A percentile compares a stretch with the other conserved stretches of the same genome.
phyloP scores from a whole-genome alignment of 1,139 yeast genomes.

The Kodamaea alishanica region DNA sequence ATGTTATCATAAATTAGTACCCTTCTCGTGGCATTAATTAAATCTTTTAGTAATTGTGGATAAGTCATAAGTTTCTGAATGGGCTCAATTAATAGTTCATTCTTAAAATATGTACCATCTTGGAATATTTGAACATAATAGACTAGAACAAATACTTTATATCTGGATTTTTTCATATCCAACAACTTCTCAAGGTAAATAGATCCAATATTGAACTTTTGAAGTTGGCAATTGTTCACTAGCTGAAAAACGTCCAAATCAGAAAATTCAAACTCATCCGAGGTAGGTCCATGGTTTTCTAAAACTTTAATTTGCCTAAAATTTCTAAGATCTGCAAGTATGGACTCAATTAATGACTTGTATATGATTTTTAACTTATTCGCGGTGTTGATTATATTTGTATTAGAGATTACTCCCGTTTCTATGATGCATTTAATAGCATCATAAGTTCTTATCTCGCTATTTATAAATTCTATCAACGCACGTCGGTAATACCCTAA shows the following conservation, averaged over 20 bases:
- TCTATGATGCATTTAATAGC: no score
- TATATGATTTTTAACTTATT: no score
- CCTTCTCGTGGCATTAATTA: slow-evolving; percentile 4
- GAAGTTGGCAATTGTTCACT: slow-evolving; percentile 16
- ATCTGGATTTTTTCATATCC: neutral
- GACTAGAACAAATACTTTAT: neutral
- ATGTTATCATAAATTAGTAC: slow-evolving; percentile 1
- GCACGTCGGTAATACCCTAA: no score
- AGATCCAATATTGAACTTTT: slow-evolving; percentile 16
- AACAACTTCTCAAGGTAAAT: slow-evolving; percentile 2
- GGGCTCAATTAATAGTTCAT: slow-evolving; percentile 3
- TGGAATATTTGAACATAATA: slow-evolving; percentile 4
- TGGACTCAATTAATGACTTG: no score
- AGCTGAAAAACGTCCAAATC: slow-evolving; percentile 14
- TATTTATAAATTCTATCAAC: no score
- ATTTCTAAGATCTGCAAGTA: no score
- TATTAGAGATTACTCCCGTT: no score
- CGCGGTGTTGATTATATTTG: no score
- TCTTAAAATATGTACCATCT: neutral
- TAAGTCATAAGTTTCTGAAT: slow-evolving; percentile 7
- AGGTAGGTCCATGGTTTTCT: no score
- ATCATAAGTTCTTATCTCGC: no score
- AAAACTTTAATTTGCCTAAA: no score
- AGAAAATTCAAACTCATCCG: neutral
- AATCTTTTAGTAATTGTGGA: slow-evolving; percentile 6